Evolutionary conservation across 2,329 filamentous ascomycete genomes (phyloP).

Genomic region (Epicoccum nigrum): DNA sequence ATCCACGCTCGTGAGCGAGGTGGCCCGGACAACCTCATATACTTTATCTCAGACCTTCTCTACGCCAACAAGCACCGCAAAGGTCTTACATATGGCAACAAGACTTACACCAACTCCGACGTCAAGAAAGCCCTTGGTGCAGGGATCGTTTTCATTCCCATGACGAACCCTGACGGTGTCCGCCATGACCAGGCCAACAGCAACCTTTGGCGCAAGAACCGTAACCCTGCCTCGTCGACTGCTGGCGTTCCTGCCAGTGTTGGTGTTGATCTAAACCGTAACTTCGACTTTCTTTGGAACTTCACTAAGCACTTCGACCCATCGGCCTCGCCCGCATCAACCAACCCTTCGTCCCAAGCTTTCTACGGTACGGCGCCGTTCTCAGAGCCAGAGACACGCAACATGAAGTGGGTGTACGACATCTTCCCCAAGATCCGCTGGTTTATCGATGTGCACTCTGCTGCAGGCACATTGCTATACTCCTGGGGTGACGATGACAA

Average conservation of each 20-base stretch:
- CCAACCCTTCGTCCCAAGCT: constrained; percentile 52
- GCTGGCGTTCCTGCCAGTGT: constrained; percentile 23
- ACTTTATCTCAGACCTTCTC: constrained; percentile 64
- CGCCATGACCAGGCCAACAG: constrained; percentile 42
- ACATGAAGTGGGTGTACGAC: constrained; percentile 60
- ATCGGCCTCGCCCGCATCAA: constrained; percentile 49
- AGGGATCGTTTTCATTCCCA: constrained; percentile 59
- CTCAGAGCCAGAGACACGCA: constrained; percentile 64
- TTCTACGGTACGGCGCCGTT: constrained; percentile 60
- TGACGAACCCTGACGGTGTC: constrained; percentile 47
- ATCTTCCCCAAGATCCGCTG: constrained; percentile 58
- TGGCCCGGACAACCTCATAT: constrained; percentile 62
- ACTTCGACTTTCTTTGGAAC: constrained; percentile 63
- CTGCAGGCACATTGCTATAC: constrained; percentile 60
- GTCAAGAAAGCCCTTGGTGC: constrained; percentile 59
- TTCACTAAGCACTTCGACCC: constrained; percentile 55
- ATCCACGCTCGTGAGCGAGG: constrained; percentile 66
- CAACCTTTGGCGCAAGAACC: constrained; percentile 47
- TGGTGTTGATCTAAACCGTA: constrained; percentile 43
- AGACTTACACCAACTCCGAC: constrained; percentile 59
- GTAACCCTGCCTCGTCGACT: constrained; percentile 44
- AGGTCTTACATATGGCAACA: constrained; percentile 60
- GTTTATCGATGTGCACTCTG: constrained; percentile 66
- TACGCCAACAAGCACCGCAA: constrained; percentile 57
- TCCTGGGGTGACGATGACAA: constrained; percentile 63